These are phyloP conservation scores for Schwanniomyces pseudopolymorphus DNA, from an alignment of 805 yeast species.

Conservation along the genomic window DNA sequence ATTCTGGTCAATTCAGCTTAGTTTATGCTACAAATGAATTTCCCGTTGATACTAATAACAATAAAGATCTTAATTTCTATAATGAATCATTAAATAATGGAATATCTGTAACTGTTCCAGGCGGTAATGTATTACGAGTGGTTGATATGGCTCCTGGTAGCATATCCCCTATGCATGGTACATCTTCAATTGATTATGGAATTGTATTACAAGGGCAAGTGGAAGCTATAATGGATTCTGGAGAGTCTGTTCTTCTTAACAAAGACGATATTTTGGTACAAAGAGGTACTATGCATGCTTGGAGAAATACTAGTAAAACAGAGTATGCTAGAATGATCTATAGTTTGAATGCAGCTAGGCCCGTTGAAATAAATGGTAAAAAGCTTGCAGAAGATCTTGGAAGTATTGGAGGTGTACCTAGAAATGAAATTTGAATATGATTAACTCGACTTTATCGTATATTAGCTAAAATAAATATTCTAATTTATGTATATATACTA, in stretches of 20 bases:
- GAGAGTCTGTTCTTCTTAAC: neutral
- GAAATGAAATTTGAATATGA: neutral
- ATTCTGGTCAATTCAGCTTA: constrained; percentile 1
- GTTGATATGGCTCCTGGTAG: constrained; percentile 2
- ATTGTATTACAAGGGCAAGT: constrained; percentile 1
- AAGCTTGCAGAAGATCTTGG: neutral
- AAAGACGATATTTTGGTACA: constrained; percentile 2
- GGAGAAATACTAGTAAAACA: neutral
- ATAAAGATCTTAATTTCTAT: neutral
- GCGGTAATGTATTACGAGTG: neutral
- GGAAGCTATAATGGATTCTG: constrained; percentile 2
- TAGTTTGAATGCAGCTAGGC: neutral
- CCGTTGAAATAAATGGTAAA: neutral
- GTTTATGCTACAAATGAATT: neutral
- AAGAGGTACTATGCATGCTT: constrained; percentile 2
- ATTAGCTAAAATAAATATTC: no score
- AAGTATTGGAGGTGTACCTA: neutral
- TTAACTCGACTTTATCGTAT: no score
- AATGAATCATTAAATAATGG: neutral
- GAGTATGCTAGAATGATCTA: constrained; percentile 1
- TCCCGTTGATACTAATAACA: neutral
- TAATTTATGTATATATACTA: neutral
- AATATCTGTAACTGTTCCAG: neutral
- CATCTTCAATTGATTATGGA: constrained; percentile 1
- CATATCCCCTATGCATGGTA: constrained; percentile 2